phyloP scores from a whole-genome alignment of 441 rosid genomes.

The Hura crepitans region DNA sequence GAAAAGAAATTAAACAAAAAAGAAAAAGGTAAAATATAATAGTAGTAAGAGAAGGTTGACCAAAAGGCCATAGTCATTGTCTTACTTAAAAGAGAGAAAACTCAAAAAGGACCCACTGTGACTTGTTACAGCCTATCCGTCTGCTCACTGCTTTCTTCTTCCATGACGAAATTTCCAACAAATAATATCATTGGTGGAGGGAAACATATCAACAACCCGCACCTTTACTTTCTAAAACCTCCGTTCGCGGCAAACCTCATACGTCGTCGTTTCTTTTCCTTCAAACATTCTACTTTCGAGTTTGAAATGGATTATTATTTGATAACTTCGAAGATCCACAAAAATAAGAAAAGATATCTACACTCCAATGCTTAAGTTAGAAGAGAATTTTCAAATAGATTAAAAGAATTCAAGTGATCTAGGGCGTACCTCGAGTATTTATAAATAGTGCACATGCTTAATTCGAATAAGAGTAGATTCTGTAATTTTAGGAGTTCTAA shows the following conservation, averaged over 20 bases:
- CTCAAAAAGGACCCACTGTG: background rate
- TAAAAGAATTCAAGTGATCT: no score
- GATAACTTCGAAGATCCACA: no score
- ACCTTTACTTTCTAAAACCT: background rate
- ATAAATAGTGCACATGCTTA: no score
- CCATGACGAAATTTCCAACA: background rate
- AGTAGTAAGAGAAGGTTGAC: slow-evolving; percentile 5
- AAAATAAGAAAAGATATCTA: no score
- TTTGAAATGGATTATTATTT: no score
- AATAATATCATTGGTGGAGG: background rate
- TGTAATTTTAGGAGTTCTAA: no score
- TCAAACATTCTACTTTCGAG: no score
- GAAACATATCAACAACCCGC: background rate
- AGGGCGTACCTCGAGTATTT: no score
- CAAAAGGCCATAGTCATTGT: background rate
- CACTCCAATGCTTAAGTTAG: no score
- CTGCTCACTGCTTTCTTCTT: background rate
- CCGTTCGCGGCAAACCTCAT: background rate
- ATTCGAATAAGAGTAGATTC: no score
- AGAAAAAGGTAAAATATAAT: background rate
- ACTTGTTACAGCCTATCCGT: background rate
- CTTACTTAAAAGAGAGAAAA: background rate
- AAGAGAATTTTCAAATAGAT: no score
- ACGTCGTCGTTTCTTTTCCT: background rate
- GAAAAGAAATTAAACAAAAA: slow-evolving; percentile 5